Base-by-base conservation (phyloP, 345 rosid genomes). In the Cardamine resedifolia region DNA sequence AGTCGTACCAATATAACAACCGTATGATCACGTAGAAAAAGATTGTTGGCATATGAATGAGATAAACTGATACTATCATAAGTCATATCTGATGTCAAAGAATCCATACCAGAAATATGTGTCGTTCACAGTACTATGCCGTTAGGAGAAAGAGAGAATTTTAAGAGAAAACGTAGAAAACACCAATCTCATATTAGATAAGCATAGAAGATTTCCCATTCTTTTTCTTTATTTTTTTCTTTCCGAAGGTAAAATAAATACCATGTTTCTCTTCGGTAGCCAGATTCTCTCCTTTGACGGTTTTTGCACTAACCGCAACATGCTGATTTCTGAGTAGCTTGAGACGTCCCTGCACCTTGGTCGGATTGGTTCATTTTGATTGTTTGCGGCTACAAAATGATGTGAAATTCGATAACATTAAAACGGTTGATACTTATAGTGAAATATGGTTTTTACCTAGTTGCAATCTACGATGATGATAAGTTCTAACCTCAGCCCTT, bases 311-410 rank as follows among this genome's bases (percentile, higher is more conserved):
- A n/a, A n/a, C 95, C 96, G 36, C 98, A 92, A 78, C 96, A 92
- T 53, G 89, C 88, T 14, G 96, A 90, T 73, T 78, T 87, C 71
- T 81, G 88, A n/a, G 86, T 81, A 60, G 85, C 87, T 82, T 82
- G 90, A 70, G 84, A 85, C 62, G 79, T 79, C 49, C 92, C 89
- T 38, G 73, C 84, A 2, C 83, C 89, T 61, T 81, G 87, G 72
- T 86, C 87, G 3, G 83, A 69, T 76, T 87, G 92, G 79, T 88
- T 90, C 58, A 92, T 92, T 81, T 72, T 88, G 71, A 88, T 83
- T 4, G 98, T 83, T 8, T 92, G 75, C 6, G 96, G 93, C 92
- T 92, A 20, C 76, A 76, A 45, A 33, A 53, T 4, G 8, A 53
- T 74, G 21, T 18, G 14, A 73, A 44, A 15, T 24, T 10, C 6